phyloP scores from a whole-genome alignment of 345 rosid species.

The Excoecaria cochinchinensis region DNA sequence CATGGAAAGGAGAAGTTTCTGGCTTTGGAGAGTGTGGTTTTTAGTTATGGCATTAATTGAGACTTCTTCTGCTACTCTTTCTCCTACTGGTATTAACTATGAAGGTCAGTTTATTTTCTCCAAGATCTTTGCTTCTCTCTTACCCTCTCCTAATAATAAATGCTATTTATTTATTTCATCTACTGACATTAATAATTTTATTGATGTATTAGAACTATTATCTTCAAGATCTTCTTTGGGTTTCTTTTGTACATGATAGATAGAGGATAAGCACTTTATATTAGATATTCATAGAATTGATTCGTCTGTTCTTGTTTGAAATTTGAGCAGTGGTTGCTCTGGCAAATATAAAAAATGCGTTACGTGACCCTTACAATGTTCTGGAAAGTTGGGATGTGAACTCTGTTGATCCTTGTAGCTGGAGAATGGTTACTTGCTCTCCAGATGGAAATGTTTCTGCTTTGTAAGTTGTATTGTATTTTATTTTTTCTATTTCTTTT shows the following conservation, averaged over 20 bases:
- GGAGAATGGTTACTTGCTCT: constrained; percentile 97
- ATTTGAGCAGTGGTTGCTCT: constrained; percentile 86
- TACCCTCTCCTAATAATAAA: neutral
- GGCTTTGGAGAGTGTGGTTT: constrained; percentile 47
- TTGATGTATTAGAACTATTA: neutral
- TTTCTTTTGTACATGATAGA: neutral
- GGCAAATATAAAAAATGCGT: constrained; percentile 68
- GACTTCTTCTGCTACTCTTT: constrained; percentile 80
- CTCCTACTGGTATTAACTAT: constrained; percentile 93
- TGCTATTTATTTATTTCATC: neutral
- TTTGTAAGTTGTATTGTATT: constrained; percentile 57
- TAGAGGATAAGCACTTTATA: neutral
- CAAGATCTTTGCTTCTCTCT: constrained; percentile 6
- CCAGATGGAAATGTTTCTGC: constrained; percentile 77
- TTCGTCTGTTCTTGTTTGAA: constrained; percentile 10
- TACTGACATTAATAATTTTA: neutral
- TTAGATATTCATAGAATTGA: neutral
- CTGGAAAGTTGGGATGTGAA: constrained; percentile 93
- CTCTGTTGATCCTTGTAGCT: constrained; percentile 99
- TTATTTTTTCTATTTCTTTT: neutral
- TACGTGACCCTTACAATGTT: constrained; percentile 87
- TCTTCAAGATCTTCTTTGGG: neutral
- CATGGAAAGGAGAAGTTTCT: constrained; percentile 43
- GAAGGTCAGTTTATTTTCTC: constrained; percentile 62
- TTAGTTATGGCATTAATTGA: constrained; percentile 61